Percentiles rank a stretch among this genome's conserved stretches.
Evolutionary conservation across 805 yeast species (phyloP).

Genomic region (Monosporozyma siamensis): DNA sequence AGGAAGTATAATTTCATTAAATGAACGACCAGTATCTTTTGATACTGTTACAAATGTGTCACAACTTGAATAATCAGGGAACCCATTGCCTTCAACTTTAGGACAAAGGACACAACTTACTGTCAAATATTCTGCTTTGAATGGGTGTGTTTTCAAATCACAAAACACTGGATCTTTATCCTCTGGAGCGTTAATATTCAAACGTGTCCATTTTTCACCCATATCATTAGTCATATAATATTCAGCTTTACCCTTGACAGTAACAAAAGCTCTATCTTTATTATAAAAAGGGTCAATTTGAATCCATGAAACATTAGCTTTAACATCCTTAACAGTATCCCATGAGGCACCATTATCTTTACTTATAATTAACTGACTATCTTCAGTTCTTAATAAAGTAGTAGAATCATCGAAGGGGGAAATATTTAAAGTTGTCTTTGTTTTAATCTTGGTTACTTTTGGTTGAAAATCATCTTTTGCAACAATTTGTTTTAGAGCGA

Average conservation of each 20-base stretch:
- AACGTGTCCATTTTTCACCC: constrained; percentile 22
- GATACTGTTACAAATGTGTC: constrained; percentile 5
- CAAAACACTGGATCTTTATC: constrained; percentile 1
- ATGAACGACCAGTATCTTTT: constrained; percentile 13
- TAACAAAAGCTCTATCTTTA: constrained; percentile 17
- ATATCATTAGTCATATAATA: constrained; percentile 21
- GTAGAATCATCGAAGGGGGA: constrained; percentile 44
- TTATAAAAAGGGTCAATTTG: constrained; percentile 11
- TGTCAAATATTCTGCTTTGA: constrained; percentile 8
- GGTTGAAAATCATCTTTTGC: constrained; percentile 12
- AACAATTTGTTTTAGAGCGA: neutral
- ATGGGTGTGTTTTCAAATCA: constrained; percentile 14
- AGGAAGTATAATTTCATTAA: constrained; percentile 7
- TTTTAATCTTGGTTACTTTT: constrained; percentile 9
- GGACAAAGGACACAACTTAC: constrained; percentile 10
- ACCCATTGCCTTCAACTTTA: neutral
- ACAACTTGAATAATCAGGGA: constrained; percentile 1
- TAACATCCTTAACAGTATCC: constrained; percentile 17
- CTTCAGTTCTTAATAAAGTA: constrained; percentile 30
- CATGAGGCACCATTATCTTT: constrained; percentile 45
- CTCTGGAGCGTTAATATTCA: constrained; percentile 4
- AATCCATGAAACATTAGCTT: constrained; percentile 3
- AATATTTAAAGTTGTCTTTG: constrained; percentile 4
- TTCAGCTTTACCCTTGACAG: neutral
- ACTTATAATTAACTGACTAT: constrained; percentile 30